Evolutionary conservation across 192 early-diverging fungal genomes (phyloP), one percentile per base, ranked within the genome.

Genomic region (Rhizophagus prolifer): DNA sequence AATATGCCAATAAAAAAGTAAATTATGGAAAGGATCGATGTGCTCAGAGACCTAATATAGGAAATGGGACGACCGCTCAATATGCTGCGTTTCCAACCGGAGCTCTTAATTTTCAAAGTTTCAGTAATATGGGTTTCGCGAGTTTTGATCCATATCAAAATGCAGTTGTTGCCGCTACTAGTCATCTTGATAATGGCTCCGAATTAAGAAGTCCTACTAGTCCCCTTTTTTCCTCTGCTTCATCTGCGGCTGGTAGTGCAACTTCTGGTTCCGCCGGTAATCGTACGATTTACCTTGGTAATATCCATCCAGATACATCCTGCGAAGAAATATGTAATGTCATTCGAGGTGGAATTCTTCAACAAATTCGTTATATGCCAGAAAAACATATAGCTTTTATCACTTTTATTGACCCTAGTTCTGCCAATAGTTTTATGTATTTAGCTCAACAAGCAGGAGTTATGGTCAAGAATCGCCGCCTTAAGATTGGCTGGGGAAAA

Each of bases 21-120:
- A 86, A 90, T 70, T 96, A 92, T 83, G 95, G 95, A 61, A 94
- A 91, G 81, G 95, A 96, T 85, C 84, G 94, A 36, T 96, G 94
- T 75, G 88, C 89, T 19, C 83, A 83, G 21, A 80, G 77, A 34
- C 7, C 79, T 6, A 46, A 14, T n/a, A 8, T 36, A 16, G 38
- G 41, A 19, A 58, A 70, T 19, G 67, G 75, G 6, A 70, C 67
- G 13, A 54, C 80, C 26, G n/a, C 78, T 58, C 77, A 79, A 59
- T 69, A 66, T 63, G n/a, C 69, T 38, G 58, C 61, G 44, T 72
- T 65, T 77, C 74, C 77, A 46, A 47, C 54, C 2, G 54, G 62
- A 47, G 41, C 69, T 23, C 66, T 77, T 21, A 36, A 69, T 26
- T 65, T 82, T 10, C 76, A 82, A 46, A 70, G 69, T 44, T 81